Evolutionary conservation across 1,284 basidiomycete species (phyloP).

Genomic region (Coniferiporia weirii): DNA sequence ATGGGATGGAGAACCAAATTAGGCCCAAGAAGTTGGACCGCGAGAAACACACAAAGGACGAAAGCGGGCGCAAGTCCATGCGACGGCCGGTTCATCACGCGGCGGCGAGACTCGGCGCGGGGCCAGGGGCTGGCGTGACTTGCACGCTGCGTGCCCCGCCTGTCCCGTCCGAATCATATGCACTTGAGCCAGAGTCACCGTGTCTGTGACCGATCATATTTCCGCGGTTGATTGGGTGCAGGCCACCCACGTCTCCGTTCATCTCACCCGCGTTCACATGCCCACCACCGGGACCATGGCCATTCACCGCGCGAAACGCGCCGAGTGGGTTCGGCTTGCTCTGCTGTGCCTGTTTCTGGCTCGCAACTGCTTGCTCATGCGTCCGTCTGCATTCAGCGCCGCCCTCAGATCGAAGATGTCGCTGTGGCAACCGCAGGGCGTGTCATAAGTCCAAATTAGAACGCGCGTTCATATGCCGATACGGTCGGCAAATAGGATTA

Average conservation of each 20-base stretch:
- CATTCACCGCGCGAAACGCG: slow-evolving; percentile 4
- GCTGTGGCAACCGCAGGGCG: background rate
- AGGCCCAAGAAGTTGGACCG: too few relatives aligned
- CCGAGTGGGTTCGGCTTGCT: background rate
- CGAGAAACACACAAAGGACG: background rate
- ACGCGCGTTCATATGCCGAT: background rate
- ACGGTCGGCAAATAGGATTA: background rate
- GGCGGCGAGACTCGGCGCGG: slow-evolving; percentile 13
- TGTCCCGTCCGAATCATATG: slow-evolving; percentile 14
- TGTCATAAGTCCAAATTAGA: too few relatives aligned
- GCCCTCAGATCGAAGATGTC: slow-evolving; percentile 63
- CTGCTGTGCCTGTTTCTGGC: slow-evolving; percentile 1
- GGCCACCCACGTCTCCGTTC: background rate
- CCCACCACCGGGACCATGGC: background rate
- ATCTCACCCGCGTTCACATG: background rate
- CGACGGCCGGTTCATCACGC: background rate
- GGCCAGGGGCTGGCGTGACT: slow-evolving; percentile 10
- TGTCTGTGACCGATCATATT: background rate
- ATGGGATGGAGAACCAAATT: background rate
- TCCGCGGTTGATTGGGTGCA: too few relatives aligned
- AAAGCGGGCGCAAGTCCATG: background rate
- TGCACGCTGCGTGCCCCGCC: slow-evolving; percentile 9
- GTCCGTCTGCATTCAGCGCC: slow-evolving; percentile 65
- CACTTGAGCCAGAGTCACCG: slow-evolving; percentile 7
- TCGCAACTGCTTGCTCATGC: slow-evolving; percentile 19